Evolutionary conservation across 163 green algal genomes (phyloP).

Genomic region (Prototheca cutis): DNA sequence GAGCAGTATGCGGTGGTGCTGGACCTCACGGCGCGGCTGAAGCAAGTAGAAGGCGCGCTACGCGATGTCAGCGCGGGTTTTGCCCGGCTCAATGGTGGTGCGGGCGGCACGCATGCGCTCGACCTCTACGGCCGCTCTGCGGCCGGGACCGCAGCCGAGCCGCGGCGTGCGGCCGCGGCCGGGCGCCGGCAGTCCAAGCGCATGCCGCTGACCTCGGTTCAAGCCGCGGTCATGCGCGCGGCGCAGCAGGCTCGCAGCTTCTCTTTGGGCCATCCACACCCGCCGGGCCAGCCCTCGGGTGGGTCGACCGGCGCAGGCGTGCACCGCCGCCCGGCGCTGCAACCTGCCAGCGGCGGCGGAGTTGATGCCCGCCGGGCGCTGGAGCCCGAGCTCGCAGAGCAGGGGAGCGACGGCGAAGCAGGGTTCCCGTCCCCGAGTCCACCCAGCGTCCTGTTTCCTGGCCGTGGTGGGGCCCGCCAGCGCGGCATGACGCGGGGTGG

Average conservation of each 20-base stretch:
- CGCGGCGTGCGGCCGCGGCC: neutral
- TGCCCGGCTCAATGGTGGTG: conserved; percentile 32
- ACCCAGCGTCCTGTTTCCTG: too few relatives aligned
- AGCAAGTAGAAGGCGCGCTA: conserved; percentile 43
- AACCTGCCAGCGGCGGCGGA: neutral
- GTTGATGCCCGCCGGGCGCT: neutral
- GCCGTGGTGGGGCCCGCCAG: too few relatives aligned
- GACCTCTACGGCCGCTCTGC: conserved; percentile 42
- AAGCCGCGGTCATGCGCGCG: neutral
- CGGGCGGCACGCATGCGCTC: conserved; percentile 15
- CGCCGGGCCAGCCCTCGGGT: neutral
- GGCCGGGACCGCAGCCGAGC: neutral
- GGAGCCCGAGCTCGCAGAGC: neutral
- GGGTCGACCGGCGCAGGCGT: neutral
- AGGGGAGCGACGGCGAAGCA: neutral
- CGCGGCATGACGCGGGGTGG: too few relatives aligned
- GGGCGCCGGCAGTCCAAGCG: conserved; percentile 4
- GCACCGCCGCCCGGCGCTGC: neutral
- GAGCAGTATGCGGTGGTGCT: conserved; percentile 52
- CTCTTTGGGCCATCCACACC: neutral
- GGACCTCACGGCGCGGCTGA: conserved; percentile 44
- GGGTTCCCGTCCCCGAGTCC: neutral
- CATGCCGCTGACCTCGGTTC: conserved; percentile 5
- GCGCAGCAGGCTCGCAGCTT: neutral
- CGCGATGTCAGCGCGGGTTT: conserved; percentile 32